Evolutionary conservation across 2,329 filamentous ascomycete species (phyloP).

Genomic region (Lasiodiplodia hormozganensis): DNA sequence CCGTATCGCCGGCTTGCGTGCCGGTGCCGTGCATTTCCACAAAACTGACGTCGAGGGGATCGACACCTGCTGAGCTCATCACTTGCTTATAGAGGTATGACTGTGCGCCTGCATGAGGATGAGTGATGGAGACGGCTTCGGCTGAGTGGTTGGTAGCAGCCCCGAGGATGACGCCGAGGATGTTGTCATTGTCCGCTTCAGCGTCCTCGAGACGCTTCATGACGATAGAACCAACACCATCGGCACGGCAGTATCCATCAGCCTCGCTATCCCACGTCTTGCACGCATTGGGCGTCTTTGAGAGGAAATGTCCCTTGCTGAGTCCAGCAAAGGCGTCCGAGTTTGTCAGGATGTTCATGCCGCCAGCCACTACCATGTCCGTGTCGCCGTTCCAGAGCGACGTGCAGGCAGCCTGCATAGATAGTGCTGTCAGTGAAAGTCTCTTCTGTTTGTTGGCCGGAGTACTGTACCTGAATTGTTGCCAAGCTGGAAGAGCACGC

Average conservation of each 20-base stretch:
- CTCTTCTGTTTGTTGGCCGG: no score
- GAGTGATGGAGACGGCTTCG: conserved; percentile 39
- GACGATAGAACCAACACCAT: conserved; percentile 39
- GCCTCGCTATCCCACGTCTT: conserved; percentile 44
- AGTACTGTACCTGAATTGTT: conserved; percentile 32
- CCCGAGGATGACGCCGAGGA: conserved; percentile 39
- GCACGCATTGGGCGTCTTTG: conserved; percentile 36
- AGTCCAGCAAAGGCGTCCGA: conserved; percentile 53
- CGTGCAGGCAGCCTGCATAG: conserved; percentile 33
- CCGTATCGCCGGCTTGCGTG: conserved; percentile 38
- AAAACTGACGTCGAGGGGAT: conserved; percentile 41
- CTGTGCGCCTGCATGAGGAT: conserved; percentile 36
- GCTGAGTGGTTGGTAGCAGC: conserved; percentile 53
- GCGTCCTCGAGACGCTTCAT: conserved; percentile 47
- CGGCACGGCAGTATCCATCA: conserved; percentile 46
- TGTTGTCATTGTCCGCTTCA: conserved; percentile 45
- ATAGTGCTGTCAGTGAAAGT: no score
- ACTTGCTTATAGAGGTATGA: conserved; percentile 30
- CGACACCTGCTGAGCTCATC: conserved; percentile 42
- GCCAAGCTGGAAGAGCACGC: conserved; percentile 37
- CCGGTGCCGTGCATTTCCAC: conserved; percentile 44
- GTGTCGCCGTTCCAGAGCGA: conserved; percentile 32
- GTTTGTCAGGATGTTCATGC: conserved; percentile 36
- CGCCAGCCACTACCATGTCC: conserved; percentile 39
- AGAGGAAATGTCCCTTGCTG: conserved; percentile 37